Conservation (phyloP, 2,329 filamentous ascomycete species). For the Fusarium succisae region DNA sequence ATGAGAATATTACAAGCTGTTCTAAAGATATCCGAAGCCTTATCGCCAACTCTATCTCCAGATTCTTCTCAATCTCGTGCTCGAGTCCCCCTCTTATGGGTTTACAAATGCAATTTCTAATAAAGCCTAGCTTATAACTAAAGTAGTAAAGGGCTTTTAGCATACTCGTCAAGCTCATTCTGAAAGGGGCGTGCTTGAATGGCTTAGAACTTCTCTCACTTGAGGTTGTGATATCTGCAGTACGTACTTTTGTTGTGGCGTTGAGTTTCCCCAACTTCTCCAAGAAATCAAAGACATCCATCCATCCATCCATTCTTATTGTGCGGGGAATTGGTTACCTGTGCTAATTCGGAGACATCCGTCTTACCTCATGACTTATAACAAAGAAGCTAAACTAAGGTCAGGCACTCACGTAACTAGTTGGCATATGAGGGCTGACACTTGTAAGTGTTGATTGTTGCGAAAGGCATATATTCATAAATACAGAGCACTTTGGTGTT, state of each 20-base stretch:
- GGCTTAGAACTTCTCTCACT: not conserved
- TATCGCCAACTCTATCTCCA: not conserved
- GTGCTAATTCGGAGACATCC: not conserved
- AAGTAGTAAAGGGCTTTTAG: not conserved
- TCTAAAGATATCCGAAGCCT: not conserved
- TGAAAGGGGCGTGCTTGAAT: not conserved
- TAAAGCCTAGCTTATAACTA: not conserved
- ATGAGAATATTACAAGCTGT: not conserved
- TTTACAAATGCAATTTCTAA: not conserved
- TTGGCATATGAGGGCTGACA: no score
- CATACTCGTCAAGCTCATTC: not conserved
- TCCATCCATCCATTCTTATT: not conserved
- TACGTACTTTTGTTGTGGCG: not conserved
- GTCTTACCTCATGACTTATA: no score
- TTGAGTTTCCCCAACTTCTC: conserved; percentile 14
- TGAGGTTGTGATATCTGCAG: not conserved
- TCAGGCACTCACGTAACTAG: no score
- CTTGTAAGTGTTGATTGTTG: not conserved
- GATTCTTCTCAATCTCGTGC: not conserved
- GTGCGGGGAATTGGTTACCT: not conserved
- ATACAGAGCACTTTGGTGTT: not conserved
- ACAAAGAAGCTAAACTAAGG: not conserved
- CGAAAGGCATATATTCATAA: not conserved
- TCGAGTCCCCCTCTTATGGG: no score
- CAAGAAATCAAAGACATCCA: not conserved